Percentiles rank a stretch among this genome's conserved stretches.
phyloP scores from a whole-genome alignment of 768 basidiomycete species.

The Boletus patriciae region DNA sequence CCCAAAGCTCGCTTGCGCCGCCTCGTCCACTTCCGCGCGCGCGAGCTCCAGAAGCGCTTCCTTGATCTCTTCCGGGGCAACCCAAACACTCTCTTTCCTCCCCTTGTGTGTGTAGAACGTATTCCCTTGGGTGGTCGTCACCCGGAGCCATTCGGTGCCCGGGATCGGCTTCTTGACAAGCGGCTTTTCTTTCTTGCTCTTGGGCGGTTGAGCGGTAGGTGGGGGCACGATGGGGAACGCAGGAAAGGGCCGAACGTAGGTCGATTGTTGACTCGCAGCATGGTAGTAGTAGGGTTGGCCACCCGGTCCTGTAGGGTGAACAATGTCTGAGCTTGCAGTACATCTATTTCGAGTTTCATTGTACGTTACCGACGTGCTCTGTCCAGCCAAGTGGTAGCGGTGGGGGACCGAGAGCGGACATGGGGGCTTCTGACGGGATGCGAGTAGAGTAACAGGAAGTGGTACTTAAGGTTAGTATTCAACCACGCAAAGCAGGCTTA shows the following conservation, averaged over 20 bases:
- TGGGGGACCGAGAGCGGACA: slow-evolving; percentile 39
- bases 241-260: slow-evolving; percentile 78
- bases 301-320: slow-evolving; percentile 54
- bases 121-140: slow-evolving; percentile 89
- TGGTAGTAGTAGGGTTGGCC: slow-evolving; percentile 88
- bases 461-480: neutral
- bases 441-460: no score
- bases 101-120: slow-evolving; percentile 85
- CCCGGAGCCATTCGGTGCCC: slow-evolving; percentile 86
- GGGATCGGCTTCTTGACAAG: slow-evolving; percentile 78
- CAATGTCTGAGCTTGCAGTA: neutral
- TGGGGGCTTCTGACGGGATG: neutral
- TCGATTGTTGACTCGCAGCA: slow-evolving; percentile 75
- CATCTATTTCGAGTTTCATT: neutral
- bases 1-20: slow-evolving; percentile 14
- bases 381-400: slow-evolving; percentile 35
- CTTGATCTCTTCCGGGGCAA: slow-evolving; percentile 83
- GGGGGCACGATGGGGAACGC: slow-evolving; percentile 41
- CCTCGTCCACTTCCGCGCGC: slow-evolving; percentile 40
- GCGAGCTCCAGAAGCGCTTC: slow-evolving; percentile 62
- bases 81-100: slow-evolving; percentile 86
- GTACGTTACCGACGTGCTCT: no score
- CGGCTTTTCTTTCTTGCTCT: slow-evolving; percentile 94
- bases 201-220: slow-evolving; percentile 25
- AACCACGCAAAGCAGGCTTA: neutral